A percentile compares a stretch with the other conserved stretches of the same genome.
Conservation (phyloP, 1,284 basidiomycete genomes). For the Papiliotrema nemorosa region DNA sequence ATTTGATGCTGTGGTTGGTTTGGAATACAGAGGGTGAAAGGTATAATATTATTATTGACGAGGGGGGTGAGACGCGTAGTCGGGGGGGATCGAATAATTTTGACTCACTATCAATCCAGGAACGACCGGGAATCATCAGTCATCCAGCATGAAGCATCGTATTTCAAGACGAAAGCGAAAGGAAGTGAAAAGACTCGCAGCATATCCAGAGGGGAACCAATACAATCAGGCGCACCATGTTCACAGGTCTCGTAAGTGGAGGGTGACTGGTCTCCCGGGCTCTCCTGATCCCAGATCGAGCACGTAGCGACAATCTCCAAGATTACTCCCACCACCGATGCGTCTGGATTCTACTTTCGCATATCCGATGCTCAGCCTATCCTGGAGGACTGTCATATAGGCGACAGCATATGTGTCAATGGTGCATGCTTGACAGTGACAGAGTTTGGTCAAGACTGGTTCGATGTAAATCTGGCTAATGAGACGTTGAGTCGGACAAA, state of each 20-base stretch:
- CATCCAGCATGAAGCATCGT: too few relatives aligned
- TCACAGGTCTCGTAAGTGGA: constrained; percentile 45
- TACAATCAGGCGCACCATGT: constrained; percentile 38
- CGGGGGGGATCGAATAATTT: too few relatives aligned
- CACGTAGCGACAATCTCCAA: constrained; percentile 41
- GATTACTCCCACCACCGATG: constrained; percentile 33
- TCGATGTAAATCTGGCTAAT: constrained; percentile 91
- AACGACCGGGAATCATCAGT: too few relatives aligned
- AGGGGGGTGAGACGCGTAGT: too few relatives aligned
- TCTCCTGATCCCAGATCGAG: constrained; percentile 45
- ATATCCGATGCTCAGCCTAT: constrained; percentile 71
- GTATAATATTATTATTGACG: too few relatives aligned
- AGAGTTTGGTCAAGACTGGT: constrained; percentile 70
- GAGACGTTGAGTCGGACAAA: constrained; percentile 91
- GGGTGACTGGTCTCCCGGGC: background rate
- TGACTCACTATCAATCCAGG: too few relatives aligned
- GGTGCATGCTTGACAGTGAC: constrained; percentile 86
- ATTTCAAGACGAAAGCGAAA: too few relatives aligned
- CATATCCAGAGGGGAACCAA: too few relatives aligned
- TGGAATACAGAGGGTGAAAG: too few relatives aligned
- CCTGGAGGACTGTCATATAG: constrained; percentile 84
- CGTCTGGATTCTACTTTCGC: constrained; percentile 74
- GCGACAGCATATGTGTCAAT: constrained; percentile 90
- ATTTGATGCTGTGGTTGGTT: too few relatives aligned
- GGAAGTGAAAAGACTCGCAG: too few relatives aligned